phyloP scores from a whole-genome alignment of 2,329 filamentous ascomycete species.

The Pseudocercospora cruenta region DNA sequence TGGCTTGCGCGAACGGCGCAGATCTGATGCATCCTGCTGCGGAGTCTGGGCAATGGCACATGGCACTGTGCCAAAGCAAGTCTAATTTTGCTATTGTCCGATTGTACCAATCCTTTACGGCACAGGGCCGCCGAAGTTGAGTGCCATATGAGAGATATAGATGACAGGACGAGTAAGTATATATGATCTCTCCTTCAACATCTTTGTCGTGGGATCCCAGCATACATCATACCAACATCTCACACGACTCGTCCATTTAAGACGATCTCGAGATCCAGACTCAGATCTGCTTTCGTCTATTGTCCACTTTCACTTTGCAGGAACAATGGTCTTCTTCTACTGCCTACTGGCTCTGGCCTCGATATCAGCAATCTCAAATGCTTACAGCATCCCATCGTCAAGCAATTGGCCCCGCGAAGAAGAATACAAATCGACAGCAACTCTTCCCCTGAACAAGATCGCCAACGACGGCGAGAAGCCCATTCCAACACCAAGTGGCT shows the following conservation, averaged over 20 bases:
- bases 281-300: background rate
- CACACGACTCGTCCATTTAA: background rate
- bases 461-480: slow-evolving; percentile 22
- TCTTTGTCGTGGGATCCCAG: background rate
- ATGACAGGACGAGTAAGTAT: background rate
- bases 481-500: slow-evolving; percentile 23
- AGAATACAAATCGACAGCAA: slow-evolving; percentile 6
- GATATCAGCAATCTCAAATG: slow-evolving; percentile 16
- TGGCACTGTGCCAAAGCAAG: slow-evolving; percentile 13
- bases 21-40: slow-evolving; percentile 16
- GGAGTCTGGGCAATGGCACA: slow-evolving; percentile 12
- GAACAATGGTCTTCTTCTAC: slow-evolving; percentile 9
- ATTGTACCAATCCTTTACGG: slow-evolving; percentile 17
- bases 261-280: background rate
- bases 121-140: slow-evolving; percentile 12
- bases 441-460: slow-evolving; percentile 24
- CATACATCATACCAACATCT: background rate
- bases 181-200: background rate
- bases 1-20: slow-evolving; percentile 19
- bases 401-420: background rate
- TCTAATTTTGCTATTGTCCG: slow-evolving; percentile 21
- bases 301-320: background rate
- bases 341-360: slow-evolving; percentile 20
- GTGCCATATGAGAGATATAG: background rate
- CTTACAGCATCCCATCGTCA: slow-evolving; percentile 4